Evolutionary conservation across 2,329 filamentous ascomycete genomes (phyloP), one percentile per base, ranked within the genome.

Genomic region (Eutypella sp.): DNA sequence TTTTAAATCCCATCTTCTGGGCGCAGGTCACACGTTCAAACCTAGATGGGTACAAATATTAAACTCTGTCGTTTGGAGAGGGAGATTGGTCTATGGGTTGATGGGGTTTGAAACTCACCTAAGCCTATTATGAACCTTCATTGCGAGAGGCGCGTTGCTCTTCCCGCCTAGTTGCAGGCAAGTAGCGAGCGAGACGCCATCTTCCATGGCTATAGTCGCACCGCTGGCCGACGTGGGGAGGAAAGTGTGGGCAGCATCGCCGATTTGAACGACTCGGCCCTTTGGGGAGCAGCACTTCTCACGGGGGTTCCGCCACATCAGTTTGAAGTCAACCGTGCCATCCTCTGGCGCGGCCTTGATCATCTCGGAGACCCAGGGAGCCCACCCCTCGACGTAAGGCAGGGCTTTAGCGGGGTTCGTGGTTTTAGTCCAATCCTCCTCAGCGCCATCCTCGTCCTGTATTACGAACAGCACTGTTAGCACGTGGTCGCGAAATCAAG

Each of bases 311-410:
- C 65, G 61, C 61, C 61, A 67, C 29, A 59, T 57, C 20, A 68
- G 58, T 42, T 62, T 59, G 52, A 60, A 67, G 54, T 64, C 70
- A 50, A 76, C 67, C 41, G 75, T 71, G 20, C 49, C 53, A 8
- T 52, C 37, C 4, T 50, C 40, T 2, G 57, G 62, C 3, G 61
- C 46, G 27, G 47, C 47, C 7, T 50, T 51, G 45, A 48, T 47
- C 25, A 57, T 50, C 34, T 50, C 47, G n/a, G 42, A 48, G 23
- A 55, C 5, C 44, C 46, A 15, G 29, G 48, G 24, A 42, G 44
- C 10, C 49, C 47, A 44, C 42, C 42, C 34, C 20, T 45, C 19
- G 45, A 34, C 24, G 46, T 20, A 20, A 7, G 15, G 38, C 5
- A 52, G 44, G 3, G 51, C 55, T 5, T 47, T 48, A 8, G 49